Conservation (phyloP, 768 basidiomycete genomes). For the Collybia sp. region DNA sequence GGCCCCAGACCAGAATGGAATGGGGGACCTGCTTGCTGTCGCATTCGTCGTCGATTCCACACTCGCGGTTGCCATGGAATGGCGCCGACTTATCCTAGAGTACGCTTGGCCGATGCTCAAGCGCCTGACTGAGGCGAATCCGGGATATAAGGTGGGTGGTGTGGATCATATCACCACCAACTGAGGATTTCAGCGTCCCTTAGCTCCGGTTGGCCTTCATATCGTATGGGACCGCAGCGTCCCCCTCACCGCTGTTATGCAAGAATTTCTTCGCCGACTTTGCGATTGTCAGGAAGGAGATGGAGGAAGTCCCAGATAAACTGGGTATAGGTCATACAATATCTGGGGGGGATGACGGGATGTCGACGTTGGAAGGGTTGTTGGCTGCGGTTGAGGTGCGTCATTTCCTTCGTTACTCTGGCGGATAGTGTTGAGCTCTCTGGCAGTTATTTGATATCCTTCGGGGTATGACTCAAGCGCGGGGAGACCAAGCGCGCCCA, state of each 20-base stretch:
- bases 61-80: constrained; percentile 45
- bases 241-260: constrained; percentile 51
- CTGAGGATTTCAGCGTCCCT: constrained; percentile 1
- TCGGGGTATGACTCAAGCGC: constrained; percentile 11
- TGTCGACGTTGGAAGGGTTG: constrained; percentile 69
- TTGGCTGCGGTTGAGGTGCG: constrained; percentile 67
- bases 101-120: constrained; percentile 50
- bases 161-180: not conserved
- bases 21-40: constrained; percentile 34
- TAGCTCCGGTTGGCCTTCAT: constrained; percentile 47
- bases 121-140: constrained; percentile 42
- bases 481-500: constrained; percentile 10
- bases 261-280: constrained; percentile 53
- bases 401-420: not conserved
- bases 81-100: constrained; percentile 37
- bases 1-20: not conserved
- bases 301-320: constrained; percentile 38
- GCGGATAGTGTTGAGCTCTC: not conserved
- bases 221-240: constrained; percentile 59
- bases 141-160: constrained; percentile 29
- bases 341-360: constrained; percentile 42
- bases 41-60: constrained; percentile 63
- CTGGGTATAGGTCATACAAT: constrained; percentile 57
- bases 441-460: constrained; percentile 39
- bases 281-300: constrained; percentile 31